Evolutionary conservation across 2,329 filamentous ascomycete genomes (phyloP).

Genomic region (Hymenoscyphus albidus): DNA sequence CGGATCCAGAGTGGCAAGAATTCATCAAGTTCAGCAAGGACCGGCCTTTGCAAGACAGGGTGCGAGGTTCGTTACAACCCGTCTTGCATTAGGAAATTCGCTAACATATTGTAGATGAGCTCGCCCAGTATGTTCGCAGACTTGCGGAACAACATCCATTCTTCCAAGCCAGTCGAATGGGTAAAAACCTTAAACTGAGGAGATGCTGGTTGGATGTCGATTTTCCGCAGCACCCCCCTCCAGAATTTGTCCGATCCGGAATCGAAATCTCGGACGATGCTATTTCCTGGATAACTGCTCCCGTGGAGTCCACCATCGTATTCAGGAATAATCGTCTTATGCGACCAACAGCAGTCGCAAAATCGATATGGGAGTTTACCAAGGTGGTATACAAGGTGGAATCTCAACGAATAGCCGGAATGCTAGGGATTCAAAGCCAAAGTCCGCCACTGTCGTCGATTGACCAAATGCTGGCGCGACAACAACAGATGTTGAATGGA

Average conservation of each 20-base stretch:
- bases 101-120: conserved; percentile 40
- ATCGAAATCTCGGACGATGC: conserved; percentile 48
- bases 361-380: conserved; percentile 50
- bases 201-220: conserved; percentile 58
- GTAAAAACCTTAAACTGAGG: conserved; percentile 46
- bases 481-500: conserved; percentile 24
- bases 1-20: conserved; percentile 60
- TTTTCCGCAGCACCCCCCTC: conserved; percentile 56
- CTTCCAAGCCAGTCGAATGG: conserved; percentile 41
- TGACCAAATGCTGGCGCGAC: conserved; percentile 26
- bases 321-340: conserved; percentile 46
- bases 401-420: conserved; percentile 40
- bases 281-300: conserved; percentile 45
- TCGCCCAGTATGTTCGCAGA: conserved; percentile 42
- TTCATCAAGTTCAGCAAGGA: conserved; percentile 59
- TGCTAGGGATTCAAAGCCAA: conserved; percentile 43
- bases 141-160: conserved; percentile 43
- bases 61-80: conserved; percentile 18
- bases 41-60: conserved; percentile 40
- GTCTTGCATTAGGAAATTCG: not conserved
- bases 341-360: conserved; percentile 50
- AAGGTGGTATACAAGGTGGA: conserved; percentile 45
- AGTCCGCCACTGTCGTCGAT: conserved; percentile 20
- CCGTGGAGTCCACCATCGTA: conserved; percentile 47
- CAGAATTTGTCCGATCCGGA: conserved; percentile 55